Conservation (phyloP, 805 yeast species). For the Yamadazyma takamatsuzukensis region DNA sequence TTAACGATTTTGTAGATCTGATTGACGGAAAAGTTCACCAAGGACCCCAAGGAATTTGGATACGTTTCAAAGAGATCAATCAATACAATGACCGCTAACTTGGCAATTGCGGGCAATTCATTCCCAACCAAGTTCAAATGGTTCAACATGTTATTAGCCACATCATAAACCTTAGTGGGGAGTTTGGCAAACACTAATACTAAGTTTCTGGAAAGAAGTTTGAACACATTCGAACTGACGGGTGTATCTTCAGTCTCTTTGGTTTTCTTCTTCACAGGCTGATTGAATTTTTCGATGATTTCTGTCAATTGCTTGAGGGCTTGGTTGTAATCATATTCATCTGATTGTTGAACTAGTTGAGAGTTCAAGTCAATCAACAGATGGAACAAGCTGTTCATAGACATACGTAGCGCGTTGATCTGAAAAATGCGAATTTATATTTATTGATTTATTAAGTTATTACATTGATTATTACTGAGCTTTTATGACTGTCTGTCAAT, state of each 20-base stretch:
- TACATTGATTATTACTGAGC: too few species aligned
- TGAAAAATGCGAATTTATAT: not conserved
- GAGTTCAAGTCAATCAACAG: constrained; percentile 4
- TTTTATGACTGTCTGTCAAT: too few species aligned
- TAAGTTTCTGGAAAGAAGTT: constrained; percentile 27
- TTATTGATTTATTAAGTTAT: too few species aligned
- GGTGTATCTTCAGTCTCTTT: constrained; percentile 7
- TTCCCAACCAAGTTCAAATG: constrained; percentile 17
- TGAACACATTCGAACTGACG: constrained; percentile 16
- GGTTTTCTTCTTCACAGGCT: constrained; percentile 8
- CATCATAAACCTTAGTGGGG: constrained; percentile 35
- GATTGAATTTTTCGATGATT: constrained; percentile 22
- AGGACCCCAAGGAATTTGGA: constrained; percentile 34
- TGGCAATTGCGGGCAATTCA: constrained; percentile 15
- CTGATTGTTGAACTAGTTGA: not conserved
- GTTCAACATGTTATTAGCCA: constrained; percentile 32
- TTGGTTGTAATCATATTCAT: constrained; percentile 13
- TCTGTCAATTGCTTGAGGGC: constrained; percentile 22
- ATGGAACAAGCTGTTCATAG: constrained; percentile 1
- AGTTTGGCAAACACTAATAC: constrained; percentile 23
- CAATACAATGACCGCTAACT: constrained; percentile 27
- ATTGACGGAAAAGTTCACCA: constrained; percentile 29
- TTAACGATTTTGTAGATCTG: constrained; percentile 38
- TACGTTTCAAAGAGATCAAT: constrained; percentile 35
- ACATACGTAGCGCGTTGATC: not conserved